Conservation (phyloP, 208 protist genomes). For the Angomonas desouzai region DNA sequence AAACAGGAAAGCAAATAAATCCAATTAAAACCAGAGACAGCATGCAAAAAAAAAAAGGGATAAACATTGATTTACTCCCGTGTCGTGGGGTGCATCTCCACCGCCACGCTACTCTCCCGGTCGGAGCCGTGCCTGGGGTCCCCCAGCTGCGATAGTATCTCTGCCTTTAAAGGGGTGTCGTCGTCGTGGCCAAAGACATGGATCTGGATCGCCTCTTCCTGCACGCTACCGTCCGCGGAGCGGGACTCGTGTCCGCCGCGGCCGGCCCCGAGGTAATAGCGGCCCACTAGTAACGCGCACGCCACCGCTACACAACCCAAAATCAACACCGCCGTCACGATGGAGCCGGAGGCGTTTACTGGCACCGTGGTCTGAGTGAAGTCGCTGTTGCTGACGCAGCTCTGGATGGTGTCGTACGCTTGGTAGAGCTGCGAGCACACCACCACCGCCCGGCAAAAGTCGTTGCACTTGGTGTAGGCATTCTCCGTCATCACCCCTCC, state of each 20-base stretch:
- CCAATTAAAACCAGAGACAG: too few relatives aligned
- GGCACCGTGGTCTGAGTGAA: conserved; percentile 6
- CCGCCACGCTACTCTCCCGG: too few relatives aligned
- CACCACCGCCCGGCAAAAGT: conserved; percentile 43
- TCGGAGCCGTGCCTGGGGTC: too few relatives aligned
- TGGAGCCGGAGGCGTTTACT: conserved; percentile 14
- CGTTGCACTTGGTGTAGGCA: conserved; percentile 38
- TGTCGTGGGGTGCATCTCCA: too few relatives aligned
- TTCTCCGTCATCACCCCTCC: conserved; percentile 26
- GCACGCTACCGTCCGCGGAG: not conserved
- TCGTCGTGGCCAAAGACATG: too few relatives aligned
- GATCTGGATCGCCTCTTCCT: not conserved
- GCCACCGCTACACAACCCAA: conserved; percentile 12
- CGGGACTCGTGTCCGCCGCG: not conserved
- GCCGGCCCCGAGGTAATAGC: not conserved
- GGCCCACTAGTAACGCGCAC: conserved; percentile 2
- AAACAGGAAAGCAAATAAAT: not conserved
- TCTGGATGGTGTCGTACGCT: conserved; percentile 26
- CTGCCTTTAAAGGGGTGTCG: too few relatives aligned
- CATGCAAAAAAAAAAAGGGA: too few relatives aligned
- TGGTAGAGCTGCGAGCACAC: conserved; percentile 52
- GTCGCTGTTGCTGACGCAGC: conserved; percentile 20
- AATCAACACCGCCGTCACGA: conserved; percentile 25
- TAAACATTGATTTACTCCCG: too few relatives aligned
- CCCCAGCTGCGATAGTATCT: too few relatives aligned